Evolutionary conservation across 441 rosid genomes (phyloP).

Genomic region (Viola pubescens): DNA sequence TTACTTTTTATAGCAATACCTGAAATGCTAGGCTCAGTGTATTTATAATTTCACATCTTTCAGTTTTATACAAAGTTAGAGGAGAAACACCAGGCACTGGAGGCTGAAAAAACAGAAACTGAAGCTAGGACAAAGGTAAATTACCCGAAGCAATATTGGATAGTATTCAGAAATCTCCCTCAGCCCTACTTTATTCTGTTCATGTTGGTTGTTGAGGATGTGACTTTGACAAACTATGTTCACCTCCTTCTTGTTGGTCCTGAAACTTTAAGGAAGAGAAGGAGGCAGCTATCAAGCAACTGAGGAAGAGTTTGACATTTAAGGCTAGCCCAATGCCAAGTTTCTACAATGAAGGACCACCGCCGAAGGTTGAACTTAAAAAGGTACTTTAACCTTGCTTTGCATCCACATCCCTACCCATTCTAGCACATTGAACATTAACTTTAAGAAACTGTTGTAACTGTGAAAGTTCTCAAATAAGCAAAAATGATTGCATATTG

Average conservation of each 20-base stretch:
- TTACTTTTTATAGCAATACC: not conserved
- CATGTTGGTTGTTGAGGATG: slow-evolving; percentile 5
- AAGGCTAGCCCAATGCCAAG: slow-evolving; percentile 96
- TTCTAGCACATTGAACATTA: not conserved
- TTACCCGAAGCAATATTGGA: slow-evolving; percentile 1
- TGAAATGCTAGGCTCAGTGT: slow-evolving; percentile 8
- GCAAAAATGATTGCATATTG: not conserved
- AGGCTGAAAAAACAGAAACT: slow-evolving; percentile 73
- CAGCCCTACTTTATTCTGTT: not conserved
- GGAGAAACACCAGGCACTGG: slow-evolving; percentile 85
- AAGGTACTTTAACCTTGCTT: slow-evolving; percentile 45
- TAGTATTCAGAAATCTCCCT: slow-evolving; percentile 3
- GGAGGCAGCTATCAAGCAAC: slow-evolving; percentile 72
- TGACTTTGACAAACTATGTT: slow-evolving; percentile 16
- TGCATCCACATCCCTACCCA: slow-evolving; percentile 1
- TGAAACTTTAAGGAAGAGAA: slow-evolving; percentile 57
- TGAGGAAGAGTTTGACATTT: slow-evolving; percentile 79
- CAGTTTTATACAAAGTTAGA: slow-evolving; percentile 80
- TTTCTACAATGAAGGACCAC: slow-evolving; percentile 89
- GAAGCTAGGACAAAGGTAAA: slow-evolving; percentile 74
- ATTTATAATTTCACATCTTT: slow-evolving; percentile 19
- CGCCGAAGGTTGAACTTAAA: slow-evolving; percentile 79
- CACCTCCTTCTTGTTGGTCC: not conserved
- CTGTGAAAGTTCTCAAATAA: slow-evolving; percentile 1
- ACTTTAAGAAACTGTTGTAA: not conserved